Percentiles rank a stretch among this genome's conserved stretches.
Conservation (phyloP, 1,284 basidiomycete species). For the Cryptococcus sp. region DNA sequence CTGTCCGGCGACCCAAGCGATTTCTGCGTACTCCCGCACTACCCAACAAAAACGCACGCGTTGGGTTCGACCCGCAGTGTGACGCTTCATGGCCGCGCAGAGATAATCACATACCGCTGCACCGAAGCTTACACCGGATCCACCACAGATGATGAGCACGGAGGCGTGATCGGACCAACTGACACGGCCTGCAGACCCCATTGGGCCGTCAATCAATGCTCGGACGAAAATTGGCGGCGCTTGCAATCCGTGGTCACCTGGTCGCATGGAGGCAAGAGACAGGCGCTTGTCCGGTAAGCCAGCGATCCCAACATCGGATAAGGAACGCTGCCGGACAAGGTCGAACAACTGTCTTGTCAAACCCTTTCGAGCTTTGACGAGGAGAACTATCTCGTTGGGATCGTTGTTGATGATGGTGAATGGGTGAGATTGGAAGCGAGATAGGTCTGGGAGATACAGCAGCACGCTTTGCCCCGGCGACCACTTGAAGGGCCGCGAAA, state of each 20-base stretch:
- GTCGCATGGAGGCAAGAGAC: slow-evolving; percentile 31
- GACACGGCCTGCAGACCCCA: slow-evolving; percentile 70
- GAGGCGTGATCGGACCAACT: slow-evolving; percentile 68
- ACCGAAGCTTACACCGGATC: slow-evolving; percentile 78
- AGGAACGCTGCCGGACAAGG: slow-evolving; percentile 52
- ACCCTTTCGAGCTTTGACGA: slow-evolving; percentile 74
- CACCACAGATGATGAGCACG: slow-evolving; percentile 72
- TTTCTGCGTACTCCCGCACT: slow-evolving; percentile 78
- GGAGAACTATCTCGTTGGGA: slow-evolving; percentile 66
- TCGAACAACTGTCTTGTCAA: slow-evolving; percentile 77
- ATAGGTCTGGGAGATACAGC: slow-evolving; percentile 70
- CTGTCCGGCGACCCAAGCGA: slow-evolving; percentile 76
- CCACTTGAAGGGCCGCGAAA: slow-evolving; percentile 67
- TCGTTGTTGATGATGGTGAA: slow-evolving; percentile 76
- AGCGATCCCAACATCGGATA: slow-evolving; percentile 32
- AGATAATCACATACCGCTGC: slow-evolving; percentile 71
- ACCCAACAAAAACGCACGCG: slow-evolving; percentile 83
- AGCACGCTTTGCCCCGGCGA: slow-evolving; percentile 67
- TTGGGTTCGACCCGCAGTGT: slow-evolving; percentile 60
- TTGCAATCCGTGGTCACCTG: slow-evolving; percentile 31
- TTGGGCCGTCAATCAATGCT: slow-evolving; percentile 73
- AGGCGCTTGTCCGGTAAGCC: slow-evolving; percentile 25
- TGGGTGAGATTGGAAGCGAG: slow-evolving; percentile 71
- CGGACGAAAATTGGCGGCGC: slow-evolving; percentile 56
- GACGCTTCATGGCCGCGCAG: slow-evolving; percentile 64